phyloP scores from a whole-genome alignment of 768 basidiomycete genomes.

The Floccularia luteovirens region DNA sequence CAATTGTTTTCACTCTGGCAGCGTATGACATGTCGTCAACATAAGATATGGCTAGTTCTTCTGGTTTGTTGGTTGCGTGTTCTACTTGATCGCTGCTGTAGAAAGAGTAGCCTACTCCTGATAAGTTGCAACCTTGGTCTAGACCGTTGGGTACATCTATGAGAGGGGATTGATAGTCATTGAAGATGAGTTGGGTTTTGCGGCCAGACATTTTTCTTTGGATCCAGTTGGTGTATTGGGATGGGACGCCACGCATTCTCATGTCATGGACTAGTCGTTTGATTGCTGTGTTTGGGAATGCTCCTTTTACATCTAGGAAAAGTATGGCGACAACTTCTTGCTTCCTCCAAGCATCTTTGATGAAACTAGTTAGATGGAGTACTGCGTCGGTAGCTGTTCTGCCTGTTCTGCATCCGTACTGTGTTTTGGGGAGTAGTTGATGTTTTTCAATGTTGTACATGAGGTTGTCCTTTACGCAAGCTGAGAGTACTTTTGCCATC shows the following conservation, averaged over 20 bases:
- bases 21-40: constrained; percentile 14
- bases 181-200: constrained; percentile 6
- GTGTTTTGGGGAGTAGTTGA: constrained; percentile 12
- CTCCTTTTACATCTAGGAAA: constrained; percentile 29
- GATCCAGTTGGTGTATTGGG: constrained; percentile 11
- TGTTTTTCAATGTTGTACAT: constrained; percentile 4
- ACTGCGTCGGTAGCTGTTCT: constrained; percentile 20
- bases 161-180: constrained; percentile 9
- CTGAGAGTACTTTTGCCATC: constrained; percentile 11
- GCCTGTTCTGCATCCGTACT: constrained; percentile 20
- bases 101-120: constrained; percentile 12
- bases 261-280: constrained; percentile 17
- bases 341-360: constrained; percentile 27
- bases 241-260: constrained; percentile 13
- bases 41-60: constrained; percentile 4
- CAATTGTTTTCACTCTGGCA: constrained; percentile 7
- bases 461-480: constrained; percentile 13
- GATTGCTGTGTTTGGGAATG: constrained; percentile 22
- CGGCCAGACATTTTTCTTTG: not conserved
- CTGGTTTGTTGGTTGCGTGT: not conserved
- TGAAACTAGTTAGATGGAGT: constrained; percentile 16
- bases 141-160: constrained; percentile 10
- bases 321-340: constrained; percentile 18
- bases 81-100: constrained; percentile 13
- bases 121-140: constrained; percentile 14